These are phyloP conservation scores for Esteya vermicola DNA, from an alignment of 2,329 filamentous ascomycete genomes.

Conservation along the genomic window DNA sequence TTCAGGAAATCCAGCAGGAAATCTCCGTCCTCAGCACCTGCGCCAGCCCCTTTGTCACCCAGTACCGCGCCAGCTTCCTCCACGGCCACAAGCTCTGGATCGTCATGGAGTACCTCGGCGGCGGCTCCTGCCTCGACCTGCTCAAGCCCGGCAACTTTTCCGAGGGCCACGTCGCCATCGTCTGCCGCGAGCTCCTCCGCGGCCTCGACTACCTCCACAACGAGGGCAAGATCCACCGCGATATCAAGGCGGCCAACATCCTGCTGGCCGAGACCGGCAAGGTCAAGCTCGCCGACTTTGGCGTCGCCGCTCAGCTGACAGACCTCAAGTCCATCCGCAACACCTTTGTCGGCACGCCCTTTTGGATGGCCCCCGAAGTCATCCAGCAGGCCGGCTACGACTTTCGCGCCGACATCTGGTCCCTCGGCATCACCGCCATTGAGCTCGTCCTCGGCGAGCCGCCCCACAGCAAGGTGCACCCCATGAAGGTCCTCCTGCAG, in stretches of 20 bases:
- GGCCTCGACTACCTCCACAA: conserved; percentile 87
- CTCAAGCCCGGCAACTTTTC: conserved; percentile 80
- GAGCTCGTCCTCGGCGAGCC: conserved; percentile 81
- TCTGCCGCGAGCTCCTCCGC: conserved; percentile 79
- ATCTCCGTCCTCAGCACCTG: conserved; percentile 93
- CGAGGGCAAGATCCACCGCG: conserved; percentile 90
- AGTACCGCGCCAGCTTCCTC: conserved; percentile 95
- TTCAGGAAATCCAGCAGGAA: conserved; percentile 94
- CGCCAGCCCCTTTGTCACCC: conserved; percentile 83
- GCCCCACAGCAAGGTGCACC: conserved; percentile 72
- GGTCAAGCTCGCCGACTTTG: conserved; percentile 94
- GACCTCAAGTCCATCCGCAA: conserved; percentile 97
- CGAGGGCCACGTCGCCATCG: conserved; percentile 84
- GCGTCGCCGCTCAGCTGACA: conserved; percentile 87
- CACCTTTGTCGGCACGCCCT: conserved; percentile 93
- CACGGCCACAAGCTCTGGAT: conserved; percentile 97
- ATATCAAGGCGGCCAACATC: conserved; percentile 94
- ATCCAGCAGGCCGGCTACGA: conserved; percentile 75
- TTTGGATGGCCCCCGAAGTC: conserved; percentile 94
- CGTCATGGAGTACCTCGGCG: conserved; percentile 95
- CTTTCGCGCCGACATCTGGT: conserved; percentile 91
- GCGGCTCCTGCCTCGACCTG: conserved; percentile 87
- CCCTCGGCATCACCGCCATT: conserved; percentile 79
- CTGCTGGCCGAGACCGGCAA: conserved; percentile 82
- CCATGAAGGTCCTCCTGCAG: conserved; percentile 86